A percentile compares a stretch with the other conserved stretches of the same genome.
Conservation (phyloP, 768 basidiomycete species). For the Cystofilobasidium bisporidii region DNA sequence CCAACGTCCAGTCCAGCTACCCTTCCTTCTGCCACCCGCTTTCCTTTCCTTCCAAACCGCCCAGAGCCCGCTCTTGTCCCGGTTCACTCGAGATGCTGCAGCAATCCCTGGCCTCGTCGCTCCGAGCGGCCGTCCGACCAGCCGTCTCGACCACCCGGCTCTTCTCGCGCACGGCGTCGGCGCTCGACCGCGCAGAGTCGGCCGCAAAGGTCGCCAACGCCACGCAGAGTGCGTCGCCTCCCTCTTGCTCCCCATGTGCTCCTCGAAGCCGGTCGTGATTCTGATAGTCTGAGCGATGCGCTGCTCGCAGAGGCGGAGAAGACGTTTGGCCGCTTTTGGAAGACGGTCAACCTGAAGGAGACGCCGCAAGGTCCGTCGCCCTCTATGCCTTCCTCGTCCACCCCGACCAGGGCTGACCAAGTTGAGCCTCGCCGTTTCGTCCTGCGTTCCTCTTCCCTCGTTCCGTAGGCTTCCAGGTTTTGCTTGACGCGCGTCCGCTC, state of each 20-base stretch:
- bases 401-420: not conserved
- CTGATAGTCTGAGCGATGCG: not conserved
- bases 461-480: slow-evolving; percentile 47
- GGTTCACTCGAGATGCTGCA: too few species aligned
- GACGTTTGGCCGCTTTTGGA: slow-evolving; percentile 88
- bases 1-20: too few species aligned
- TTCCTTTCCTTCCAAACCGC: not conserved
- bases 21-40: too few species aligned
- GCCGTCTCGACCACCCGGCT: not conserved
- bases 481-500: slow-evolving; percentile 69
- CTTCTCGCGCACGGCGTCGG: not conserved
- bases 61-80: too few species aligned
- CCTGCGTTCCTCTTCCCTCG: not conserved
- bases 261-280: not conserved
- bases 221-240: not conserved
- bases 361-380: slow-evolving; percentile 41
- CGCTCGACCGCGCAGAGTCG: not conserved
- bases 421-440: not conserved
- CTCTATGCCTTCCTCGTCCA: not conserved
- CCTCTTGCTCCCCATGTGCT: not conserved
- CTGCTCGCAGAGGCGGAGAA: slow-evolving; percentile 62
- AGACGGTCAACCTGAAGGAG: slow-evolving; percentile 66
- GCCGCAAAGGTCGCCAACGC: not conserved
- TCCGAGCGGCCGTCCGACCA: too few species aligned
- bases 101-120: not conserved